Evolutionary conservation across 148 eudicot species (phyloP), one percentile per base, ranked within the genome.

Genomic region (Simmondsia chinensis): DNA sequence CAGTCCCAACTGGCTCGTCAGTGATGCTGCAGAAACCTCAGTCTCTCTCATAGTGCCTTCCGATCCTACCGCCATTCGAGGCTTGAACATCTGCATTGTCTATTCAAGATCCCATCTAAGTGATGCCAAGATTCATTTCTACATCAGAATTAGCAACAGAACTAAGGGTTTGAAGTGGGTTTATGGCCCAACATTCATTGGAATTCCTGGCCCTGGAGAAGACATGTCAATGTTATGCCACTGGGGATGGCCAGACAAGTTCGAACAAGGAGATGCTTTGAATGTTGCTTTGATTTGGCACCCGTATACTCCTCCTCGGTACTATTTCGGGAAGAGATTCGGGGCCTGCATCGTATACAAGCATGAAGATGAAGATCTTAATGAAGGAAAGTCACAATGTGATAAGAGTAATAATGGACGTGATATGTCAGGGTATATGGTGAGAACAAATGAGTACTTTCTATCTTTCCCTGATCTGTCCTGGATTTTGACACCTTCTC

Each of bases 1-100:
- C 6, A 22, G 35, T 24, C 55, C 55, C 15, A 6, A 11, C 26
- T 50, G 32, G 13, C 37, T 35, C 43, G 18, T 20, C 22, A 50
- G 13, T 23, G 37, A 25, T 21, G 10, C 10, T 36, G 15, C 33
- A 19, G 55, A 24, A 7, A 18, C 32, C 28, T 8, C 43, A 5
- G 9, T 37, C 13, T 35, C 31, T 25, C 26, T 50, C 14, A 6
- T 14, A 16, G 55, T 37, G 14, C 32, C 55, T 2, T 23, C 42
- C 13, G 5, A 24, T 23, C 40, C 22, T 25, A 25, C 22, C 26
- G 1, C n/a, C 33, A 37, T 50, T 15, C 15, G 16, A 24, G 43
- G 55, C 32, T 50, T 50, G 32, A 24, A 36, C 37, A 5, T 50
- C 5, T 35, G 55, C n/a, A 22, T 49, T 34, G 42, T 35, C 13